Evolutionary conservation across 768 basidiomycete species (phyloP), one percentile per base, ranked within the genome.

Genomic region (Tricholoma furcatifolium): DNA sequence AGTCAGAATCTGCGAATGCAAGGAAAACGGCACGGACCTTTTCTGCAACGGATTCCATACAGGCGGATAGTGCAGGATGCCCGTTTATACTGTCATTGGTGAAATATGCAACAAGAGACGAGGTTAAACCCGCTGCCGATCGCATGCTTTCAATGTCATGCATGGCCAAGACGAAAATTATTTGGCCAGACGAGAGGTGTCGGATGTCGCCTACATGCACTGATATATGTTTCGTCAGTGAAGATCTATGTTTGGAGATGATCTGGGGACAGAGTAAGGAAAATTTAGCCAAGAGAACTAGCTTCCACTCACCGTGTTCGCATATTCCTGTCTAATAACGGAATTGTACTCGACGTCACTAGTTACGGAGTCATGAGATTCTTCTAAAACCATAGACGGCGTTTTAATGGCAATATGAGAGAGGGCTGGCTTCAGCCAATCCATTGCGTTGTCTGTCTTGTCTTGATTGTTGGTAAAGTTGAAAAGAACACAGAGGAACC

Each of bases 331-430:
- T 15, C 94, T 78, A 46, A 98, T 81, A 24, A 94, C 87, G 4
- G 93, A 87, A 64, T 93, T 95, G 64, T 95, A 97, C 67, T 96
- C 94, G 20, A 98, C 76, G 55, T 94, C 93, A 60, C 89, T 92
- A 15, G 86, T 85, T 38, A 91, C 81, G 15, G 85, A 86, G 63
- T 96, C 94, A 48, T 84, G 83, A 0, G 89, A 81, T 53, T 83
- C 84, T 65, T 97, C 96, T 24, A 88, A 70, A 9, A 98, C 85
- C 60, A 95, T 78, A 2, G 84, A 74, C 1, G 96, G 96, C 0
- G 95, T 94, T 68, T 93, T 93, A 15, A 77, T 69, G 11, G 96
- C 92, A 55, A 97, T 93, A 7, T 85, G 82, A 27, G 79, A 76
- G 15, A 97, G 74, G 1, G 90, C 87, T 27, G 88, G 85, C 40